Base-by-base conservation (phyloP, 2,329 filamentous ascomycete genomes). In the Diplodia seriata region DNA sequence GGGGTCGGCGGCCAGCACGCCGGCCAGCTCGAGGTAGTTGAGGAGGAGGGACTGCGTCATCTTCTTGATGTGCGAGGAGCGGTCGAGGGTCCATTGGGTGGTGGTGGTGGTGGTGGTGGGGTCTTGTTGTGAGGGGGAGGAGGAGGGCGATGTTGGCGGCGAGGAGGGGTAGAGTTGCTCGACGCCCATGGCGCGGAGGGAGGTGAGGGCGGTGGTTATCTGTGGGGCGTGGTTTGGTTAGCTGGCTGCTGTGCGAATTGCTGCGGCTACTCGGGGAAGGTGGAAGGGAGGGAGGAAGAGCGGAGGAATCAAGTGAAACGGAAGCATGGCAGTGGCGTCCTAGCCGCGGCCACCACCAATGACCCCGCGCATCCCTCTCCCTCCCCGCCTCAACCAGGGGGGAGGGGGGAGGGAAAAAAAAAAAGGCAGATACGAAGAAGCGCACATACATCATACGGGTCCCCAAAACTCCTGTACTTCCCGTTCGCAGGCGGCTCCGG, bases 11-110 rank as follows among this genome's bases (percentile, higher is more conserved):
- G 87, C 85, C 68, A 96, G 82, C 15, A 91, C 82, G 29, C 93
- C 92, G 0, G 91, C 83, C 5, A 98, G 86, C 75, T 97, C 93
- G 54, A 98, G 85, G 75, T 96, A 98, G 76, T 94, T 96, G 54
- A 98, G 84, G 0, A 98, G 84, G 1, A 97, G 83, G 3, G 91
- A 94, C 76, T 97, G 96, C 70, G 91, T 88, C 36, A 97, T 86
- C 62, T 89, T 87, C 73, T 93, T 90, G 2, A 95, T 87, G 75
- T 92, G 85, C 71, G 78, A 82, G 55, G 83, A 86, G 72, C 81
- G 86, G 72, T 82, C 85, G 70, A 79, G 78, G 62, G 81, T 83
- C 75, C 73, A 81, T 89, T 85, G 69, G 11, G n/a, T 51, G n/a
- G 18, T 51, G 49, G 18, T 51, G 68, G 81, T 81, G 69, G 87